Evolutionary conservation across 2,329 filamentous ascomycete species (phyloP).

Genomic region (Ascochyta clinopodiicola): DNA sequence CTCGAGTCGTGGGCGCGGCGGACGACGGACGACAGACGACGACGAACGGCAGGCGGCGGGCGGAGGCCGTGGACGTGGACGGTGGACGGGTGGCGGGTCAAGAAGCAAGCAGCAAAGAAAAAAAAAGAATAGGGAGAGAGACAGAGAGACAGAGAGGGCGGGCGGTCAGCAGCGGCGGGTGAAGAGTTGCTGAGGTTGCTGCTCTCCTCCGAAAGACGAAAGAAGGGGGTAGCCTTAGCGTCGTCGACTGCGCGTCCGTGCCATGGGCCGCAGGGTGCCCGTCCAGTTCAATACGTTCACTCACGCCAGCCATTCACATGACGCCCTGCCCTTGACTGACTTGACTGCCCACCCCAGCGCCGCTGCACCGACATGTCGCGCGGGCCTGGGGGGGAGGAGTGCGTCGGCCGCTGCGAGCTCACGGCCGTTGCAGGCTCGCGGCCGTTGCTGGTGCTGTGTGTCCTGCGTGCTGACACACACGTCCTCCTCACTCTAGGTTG

Average conservation of each 20-base stretch:
- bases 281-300: constrained; percentile 14
- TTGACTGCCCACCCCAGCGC: not conserved
- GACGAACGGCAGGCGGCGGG: constrained; percentile 24
- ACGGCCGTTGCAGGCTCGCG: too few relatives aligned
- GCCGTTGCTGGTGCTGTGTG: too few relatives aligned
- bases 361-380: constrained; percentile 3
- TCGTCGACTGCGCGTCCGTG: constrained; percentile 15
- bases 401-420: not conserved
- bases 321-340: not conserved
- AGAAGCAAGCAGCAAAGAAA: constrained; percentile 41
- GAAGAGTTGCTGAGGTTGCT: constrained; percentile 31
- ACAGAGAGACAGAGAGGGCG: constrained; percentile 21
- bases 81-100: constrained; percentile 32
- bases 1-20: constrained; percentile 31
- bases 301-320: constrained; percentile 22
- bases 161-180: constrained; percentile 31
- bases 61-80: constrained; percentile 7
- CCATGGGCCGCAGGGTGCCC: constrained; percentile 11
- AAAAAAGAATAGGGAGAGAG: constrained; percentile 42
- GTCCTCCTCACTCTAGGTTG: not conserved
- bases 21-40: constrained; percentile 23
- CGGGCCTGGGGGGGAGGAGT: not conserved
- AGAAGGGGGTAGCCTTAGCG: constrained; percentile 28
- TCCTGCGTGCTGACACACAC: constrained; percentile 1
- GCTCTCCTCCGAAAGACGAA: constrained; percentile 7